These are phyloP conservation scores for Tricholoma terreum DNA, from an alignment of 768 basidiomycete species.

Conservation along the genomic window DNA sequence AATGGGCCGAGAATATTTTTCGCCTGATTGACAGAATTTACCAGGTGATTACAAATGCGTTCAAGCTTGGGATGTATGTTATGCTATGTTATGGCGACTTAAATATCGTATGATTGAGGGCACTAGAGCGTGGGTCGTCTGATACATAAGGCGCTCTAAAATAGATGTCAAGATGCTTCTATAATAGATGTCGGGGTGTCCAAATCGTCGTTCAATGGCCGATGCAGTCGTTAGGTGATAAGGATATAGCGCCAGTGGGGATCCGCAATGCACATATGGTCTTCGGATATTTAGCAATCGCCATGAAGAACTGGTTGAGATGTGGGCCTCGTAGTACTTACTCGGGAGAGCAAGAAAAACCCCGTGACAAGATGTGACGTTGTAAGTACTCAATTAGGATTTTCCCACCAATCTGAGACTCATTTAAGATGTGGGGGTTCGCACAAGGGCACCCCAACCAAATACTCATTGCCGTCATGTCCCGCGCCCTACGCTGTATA, in stretches of 20 bases:
- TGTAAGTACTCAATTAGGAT: conserved; percentile 6
- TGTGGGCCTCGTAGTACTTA: too few species aligned
- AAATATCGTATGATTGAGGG: not conserved
- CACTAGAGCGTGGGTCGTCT: not conserved
- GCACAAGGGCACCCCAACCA: conserved; percentile 4
- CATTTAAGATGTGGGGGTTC: conserved; percentile 13
- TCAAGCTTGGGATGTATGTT: too few species aligned
- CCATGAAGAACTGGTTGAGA: too few species aligned
- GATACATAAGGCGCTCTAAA: too few species aligned
- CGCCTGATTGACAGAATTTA: conserved; percentile 19
- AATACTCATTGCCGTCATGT: conserved; percentile 24
- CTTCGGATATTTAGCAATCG: too few species aligned
- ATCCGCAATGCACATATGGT: too few species aligned
- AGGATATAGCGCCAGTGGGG: too few species aligned
- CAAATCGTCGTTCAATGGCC: not conserved
- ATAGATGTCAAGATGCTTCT: not conserved
- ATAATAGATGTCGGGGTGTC: not conserved
- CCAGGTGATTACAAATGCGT: too few species aligned
- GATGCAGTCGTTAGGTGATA: too few species aligned
- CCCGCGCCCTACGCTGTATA: conserved; percentile 26
- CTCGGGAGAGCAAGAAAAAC: too few species aligned
- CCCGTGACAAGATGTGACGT: conserved; percentile 10
- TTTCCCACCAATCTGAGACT: conserved; percentile 21
- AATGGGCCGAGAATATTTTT: conserved; percentile 45
- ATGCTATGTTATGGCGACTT: too few species aligned